A percentile compares a stretch with the other conserved stretches of the same genome.
Conservation (phyloP, 345 rosid species). For the Eucalyptus shirleyi region DNA sequence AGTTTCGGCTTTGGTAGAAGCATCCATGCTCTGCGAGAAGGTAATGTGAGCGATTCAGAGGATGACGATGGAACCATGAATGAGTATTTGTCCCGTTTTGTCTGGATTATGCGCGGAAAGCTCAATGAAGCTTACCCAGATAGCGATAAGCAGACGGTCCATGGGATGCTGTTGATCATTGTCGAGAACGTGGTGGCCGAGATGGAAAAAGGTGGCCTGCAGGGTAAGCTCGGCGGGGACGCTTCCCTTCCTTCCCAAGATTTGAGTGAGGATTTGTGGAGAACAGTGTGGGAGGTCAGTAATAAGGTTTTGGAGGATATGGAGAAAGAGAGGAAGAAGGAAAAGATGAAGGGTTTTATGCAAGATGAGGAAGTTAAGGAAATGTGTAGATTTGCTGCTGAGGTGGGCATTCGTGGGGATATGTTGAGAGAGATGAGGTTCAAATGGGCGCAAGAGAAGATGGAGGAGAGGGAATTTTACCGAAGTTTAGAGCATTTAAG, state of each 20-base stretch:
- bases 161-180: constrained; percentile 69
- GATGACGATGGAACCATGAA: constrained; percentile 38
- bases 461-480: constrained; percentile 80
- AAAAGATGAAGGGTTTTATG: constrained; percentile 67
- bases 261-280: constrained; percentile 34
- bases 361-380: constrained; percentile 68
- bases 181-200: constrained; percentile 59
- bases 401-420: constrained; percentile 80
- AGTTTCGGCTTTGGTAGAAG: constrained; percentile 2
- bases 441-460: constrained; percentile 80
- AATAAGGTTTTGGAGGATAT: constrained; percentile 67
- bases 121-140: constrained; percentile 47
- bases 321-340: constrained; percentile 75
- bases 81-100: constrained; percentile 77
- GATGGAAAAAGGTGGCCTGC: constrained; percentile 54
- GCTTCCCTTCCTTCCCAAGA: not conserved
- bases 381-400: constrained; percentile 86
- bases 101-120: constrained; percentile 74
- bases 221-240: constrained; percentile 4
- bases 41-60: constrained; percentile 3
- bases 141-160: constrained; percentile 41
- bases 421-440: constrained; percentile 82
- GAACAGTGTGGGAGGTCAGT: constrained; percentile 72
- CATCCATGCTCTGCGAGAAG: constrained; percentile 24
- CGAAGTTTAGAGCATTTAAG: constrained; percentile 32